Evolutionary conservation across 768 basidiomycete species (phyloP), one percentile per base, ranked within the genome.

Genomic region (Pulveroboletus sp.): DNA sequence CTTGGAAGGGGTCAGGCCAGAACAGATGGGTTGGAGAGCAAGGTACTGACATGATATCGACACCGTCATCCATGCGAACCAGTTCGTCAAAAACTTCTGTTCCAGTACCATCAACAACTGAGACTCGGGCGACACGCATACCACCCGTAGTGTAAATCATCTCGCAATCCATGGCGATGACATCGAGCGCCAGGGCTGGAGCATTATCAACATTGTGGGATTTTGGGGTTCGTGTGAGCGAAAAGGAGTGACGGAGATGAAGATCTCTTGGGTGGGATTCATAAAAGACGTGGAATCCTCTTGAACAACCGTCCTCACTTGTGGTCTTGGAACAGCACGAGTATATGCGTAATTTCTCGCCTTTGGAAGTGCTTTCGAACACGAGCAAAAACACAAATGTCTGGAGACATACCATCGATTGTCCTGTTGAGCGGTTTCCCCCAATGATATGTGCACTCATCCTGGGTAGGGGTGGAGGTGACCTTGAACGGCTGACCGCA

Each of bases 121-220:
- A 96, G 2, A 96, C 83, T 4, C 96, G 80, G 3, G 93, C 95
- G 4, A 96, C 82, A 19, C 86, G 83, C 78, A 92, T 82, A 0
- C 96, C 96, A 5, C 88, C 89, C 0, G 94, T 97, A 0, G 92
- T 89, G 70, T 94, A 93, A 9, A 97, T 76, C 89, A 98, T 93
- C 69, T 99, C 96, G 63, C 96, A 98, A 65, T 99, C 96, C 43
- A 98, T 73, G 0, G 91, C 91, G 6, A 85, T 89, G 5, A 97
- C 79, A 49, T 93, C 89, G 38, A 91, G 70, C 1, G 78, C 72
- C 2, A 71, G 65, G 44, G 72, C 71, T 2, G 60, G 38, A 45
- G 45, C 9, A 14, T 29, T 20, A 19, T 48, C 37, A 9, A n/a
- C 47, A 24, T 47, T 43, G 40, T 23, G 4, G 23, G 47, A 34